Conservation (phyloP, 495 filamentous ascomycete genomes). For the Penicillium cosmopolitanum region DNA sequence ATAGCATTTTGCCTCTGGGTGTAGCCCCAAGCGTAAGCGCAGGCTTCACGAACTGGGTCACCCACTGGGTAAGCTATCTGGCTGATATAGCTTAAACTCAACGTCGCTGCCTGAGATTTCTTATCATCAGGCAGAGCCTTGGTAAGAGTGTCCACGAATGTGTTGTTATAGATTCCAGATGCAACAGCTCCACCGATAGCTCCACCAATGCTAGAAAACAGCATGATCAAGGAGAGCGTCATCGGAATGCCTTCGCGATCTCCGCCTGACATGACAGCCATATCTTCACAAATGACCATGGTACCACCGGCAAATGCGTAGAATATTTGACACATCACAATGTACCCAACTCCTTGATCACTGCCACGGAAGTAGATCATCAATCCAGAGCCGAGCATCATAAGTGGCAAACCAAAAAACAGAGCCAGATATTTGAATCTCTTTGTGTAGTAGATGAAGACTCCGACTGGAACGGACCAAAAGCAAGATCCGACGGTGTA, state of each 20-base stretch:
- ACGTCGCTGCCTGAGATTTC: conserved; percentile 7
- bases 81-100: conserved; percentile 6
- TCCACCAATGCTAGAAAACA: conserved; percentile 68
- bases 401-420: conserved; percentile 65
- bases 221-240: conserved; percentile 62
- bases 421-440: conserved; percentile 60
- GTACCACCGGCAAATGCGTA: conserved; percentile 64
- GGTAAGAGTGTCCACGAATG: conserved; percentile 59
- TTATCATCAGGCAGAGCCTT: conserved; percentile 38
- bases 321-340: conserved; percentile 79
- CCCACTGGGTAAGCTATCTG: conserved; percentile 20
- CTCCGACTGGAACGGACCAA: conserved; percentile 58
- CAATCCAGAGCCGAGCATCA: conserved; percentile 65
- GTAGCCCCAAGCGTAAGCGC: conserved; percentile 23
- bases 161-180: conserved; percentile 65
- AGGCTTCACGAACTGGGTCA: conserved; percentile 13
- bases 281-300: conserved; percentile 52
- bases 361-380: conserved; percentile 72
- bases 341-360: conserved; percentile 60
- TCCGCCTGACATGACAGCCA: conserved; percentile 67
- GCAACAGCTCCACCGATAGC: conserved; percentile 64
- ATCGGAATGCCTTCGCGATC: conserved; percentile 62
- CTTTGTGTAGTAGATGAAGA: conserved; percentile 57
- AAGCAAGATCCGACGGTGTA: conserved; percentile 73
- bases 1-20: conserved; percentile 23